Conservation (phyloP, 2,329 filamentous ascomycete genomes). For the Curvularia eragrostidis region DNA sequence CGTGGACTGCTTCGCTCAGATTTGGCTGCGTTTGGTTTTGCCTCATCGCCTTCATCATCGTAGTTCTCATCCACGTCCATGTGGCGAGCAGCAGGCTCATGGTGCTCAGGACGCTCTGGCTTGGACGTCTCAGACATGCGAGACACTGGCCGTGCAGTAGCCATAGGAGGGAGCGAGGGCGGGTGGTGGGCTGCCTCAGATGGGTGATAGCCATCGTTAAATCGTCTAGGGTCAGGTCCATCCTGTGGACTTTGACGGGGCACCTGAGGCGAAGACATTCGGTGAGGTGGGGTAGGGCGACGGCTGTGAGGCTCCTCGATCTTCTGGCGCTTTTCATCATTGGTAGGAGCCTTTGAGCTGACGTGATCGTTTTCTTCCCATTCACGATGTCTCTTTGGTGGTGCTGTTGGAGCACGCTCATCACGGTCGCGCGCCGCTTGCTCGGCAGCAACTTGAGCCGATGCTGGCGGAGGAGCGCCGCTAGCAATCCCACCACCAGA, state of each 20-base stretch:
- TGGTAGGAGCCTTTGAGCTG: slow-evolving; percentile 80
- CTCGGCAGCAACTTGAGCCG: slow-evolving; percentile 71
- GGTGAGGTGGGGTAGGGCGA: slow-evolving; percentile 61
- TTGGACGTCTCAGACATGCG: slow-evolving; percentile 55
- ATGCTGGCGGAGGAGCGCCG: slow-evolving; percentile 71
- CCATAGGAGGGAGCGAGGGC: slow-evolving; percentile 63
- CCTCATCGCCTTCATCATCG: slow-evolving; percentile 90
- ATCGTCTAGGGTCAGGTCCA: slow-evolving; percentile 65
- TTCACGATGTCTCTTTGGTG: slow-evolving; percentile 83
- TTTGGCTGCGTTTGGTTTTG: slow-evolving; percentile 60
- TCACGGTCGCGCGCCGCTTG: slow-evolving; percentile 70
- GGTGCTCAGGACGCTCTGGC: slow-evolving; percentile 56
- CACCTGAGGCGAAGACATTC: slow-evolving; percentile 60
- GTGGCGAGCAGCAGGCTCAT: slow-evolving; percentile 87
- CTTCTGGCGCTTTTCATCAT: slow-evolving; percentile 84
- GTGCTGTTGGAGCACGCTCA: slow-evolving; percentile 75
- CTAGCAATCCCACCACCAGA: slow-evolving; percentile 67
- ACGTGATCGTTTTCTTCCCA: slow-evolving; percentile 82
- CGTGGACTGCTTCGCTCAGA: slow-evolving; percentile 56
- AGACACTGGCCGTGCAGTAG: slow-evolving; percentile 56
- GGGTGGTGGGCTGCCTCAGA: slow-evolving; percentile 92
- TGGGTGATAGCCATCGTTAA: slow-evolving; percentile 83
- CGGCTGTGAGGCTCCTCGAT: slow-evolving; percentile 84
- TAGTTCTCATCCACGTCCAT: slow-evolving; percentile 99
- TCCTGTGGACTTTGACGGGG: slow-evolving; percentile 79